Evolutionary conservation across 805 yeast genomes (phyloP).

Genomic region (Starmerella ratchasimensis): DNA sequence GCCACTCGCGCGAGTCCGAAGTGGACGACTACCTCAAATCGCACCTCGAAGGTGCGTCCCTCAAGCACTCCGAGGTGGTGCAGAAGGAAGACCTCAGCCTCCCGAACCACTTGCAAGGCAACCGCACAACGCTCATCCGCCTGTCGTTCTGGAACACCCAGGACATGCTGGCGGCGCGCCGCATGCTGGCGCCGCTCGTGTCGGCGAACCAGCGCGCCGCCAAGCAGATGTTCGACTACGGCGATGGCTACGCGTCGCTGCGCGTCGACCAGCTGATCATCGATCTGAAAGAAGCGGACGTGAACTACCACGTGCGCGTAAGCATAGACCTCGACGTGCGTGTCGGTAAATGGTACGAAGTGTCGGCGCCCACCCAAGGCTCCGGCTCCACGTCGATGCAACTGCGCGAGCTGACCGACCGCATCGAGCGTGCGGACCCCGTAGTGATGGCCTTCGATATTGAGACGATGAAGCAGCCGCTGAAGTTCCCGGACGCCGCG

Average conservation of each 20-base stretch:
- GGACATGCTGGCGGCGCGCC: conserved; percentile 64
- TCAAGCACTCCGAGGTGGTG: conserved; percentile 44
- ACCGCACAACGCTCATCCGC: conserved; percentile 48
- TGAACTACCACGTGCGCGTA: conserved; percentile 91
- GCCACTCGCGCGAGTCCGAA: conserved; percentile 45
- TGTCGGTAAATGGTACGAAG: conserved; percentile 84
- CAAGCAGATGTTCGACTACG: conserved; percentile 44
- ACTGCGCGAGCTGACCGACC: conserved; percentile 49
- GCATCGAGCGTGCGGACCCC: conserved; percentile 92
- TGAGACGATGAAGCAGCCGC: conserved; percentile 92
- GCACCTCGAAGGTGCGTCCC: conserved; percentile 40
- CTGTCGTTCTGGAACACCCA: conserved; percentile 59
- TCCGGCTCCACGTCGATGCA: background rate
- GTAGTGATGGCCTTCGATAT: conserved; percentile 94
- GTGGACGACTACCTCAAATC: conserved; percentile 75
- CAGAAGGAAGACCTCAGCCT: conserved; percentile 66
- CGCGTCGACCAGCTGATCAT: conserved; percentile 39
- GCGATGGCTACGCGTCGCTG: conserved; percentile 27
- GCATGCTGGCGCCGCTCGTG: conserved; percentile 54
- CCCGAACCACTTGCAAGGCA: conserved; percentile 78
- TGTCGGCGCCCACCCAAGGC: background rate
- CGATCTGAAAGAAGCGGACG: conserved; percentile 87
- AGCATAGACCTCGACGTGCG: conserved; percentile 74
- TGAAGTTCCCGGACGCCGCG: conserved; percentile 86
- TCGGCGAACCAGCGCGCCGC: conserved; percentile 48